Percentiles rank a stretch among this genome's conserved stretches.
These are phyloP conservation scores for Phragmites australis DNA, from an alignment of 176 grass and related monocot genomes.

Conservation along the genomic window DNA sequence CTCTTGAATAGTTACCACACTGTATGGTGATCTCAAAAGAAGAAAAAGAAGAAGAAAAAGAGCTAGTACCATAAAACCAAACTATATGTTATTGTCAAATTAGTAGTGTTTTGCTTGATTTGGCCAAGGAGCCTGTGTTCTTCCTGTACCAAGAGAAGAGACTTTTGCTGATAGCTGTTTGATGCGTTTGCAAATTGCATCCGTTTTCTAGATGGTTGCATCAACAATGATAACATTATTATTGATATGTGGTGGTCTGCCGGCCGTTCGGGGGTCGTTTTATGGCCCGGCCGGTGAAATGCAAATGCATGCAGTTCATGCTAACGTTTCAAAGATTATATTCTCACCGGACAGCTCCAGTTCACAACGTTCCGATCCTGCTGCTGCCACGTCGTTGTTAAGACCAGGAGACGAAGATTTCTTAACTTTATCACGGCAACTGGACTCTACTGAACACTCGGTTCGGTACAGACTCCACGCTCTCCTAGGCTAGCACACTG, in stretches of 20 bases:
- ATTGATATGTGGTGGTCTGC: neutral
- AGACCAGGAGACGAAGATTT: neutral
- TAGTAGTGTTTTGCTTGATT: conserved; percentile 14
- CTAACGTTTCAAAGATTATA: conserved; percentile 5
- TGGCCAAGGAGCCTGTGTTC: conserved; percentile 13
- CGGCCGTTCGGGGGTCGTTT: conserved; percentile 43
- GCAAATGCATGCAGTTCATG: neutral
- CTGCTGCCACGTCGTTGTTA: conserved; percentile 29
- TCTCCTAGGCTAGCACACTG: conserved; percentile 28
- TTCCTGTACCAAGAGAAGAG: neutral
- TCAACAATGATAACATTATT: neutral
- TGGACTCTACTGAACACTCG: neutral
- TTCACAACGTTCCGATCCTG: conserved; percentile 5
- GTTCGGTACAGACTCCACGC: conserved; percentile 24
- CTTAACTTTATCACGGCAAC: conserved; percentile 2
- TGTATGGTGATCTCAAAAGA: neutral
- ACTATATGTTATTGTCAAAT: neutral
- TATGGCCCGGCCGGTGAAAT: neutral
- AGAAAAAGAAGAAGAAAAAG: neutral
- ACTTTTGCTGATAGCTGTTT: neutral
- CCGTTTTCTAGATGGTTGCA: neutral
- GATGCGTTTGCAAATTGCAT: neutral
- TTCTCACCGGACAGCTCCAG: conserved; percentile 19
- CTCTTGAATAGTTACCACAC: neutral
- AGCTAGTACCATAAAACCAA: no score